Evolutionary conservation across 1,284 basidiomycete species (phyloP).

Genomic region (Cutaneotrichosporon daszewskae): DNA sequence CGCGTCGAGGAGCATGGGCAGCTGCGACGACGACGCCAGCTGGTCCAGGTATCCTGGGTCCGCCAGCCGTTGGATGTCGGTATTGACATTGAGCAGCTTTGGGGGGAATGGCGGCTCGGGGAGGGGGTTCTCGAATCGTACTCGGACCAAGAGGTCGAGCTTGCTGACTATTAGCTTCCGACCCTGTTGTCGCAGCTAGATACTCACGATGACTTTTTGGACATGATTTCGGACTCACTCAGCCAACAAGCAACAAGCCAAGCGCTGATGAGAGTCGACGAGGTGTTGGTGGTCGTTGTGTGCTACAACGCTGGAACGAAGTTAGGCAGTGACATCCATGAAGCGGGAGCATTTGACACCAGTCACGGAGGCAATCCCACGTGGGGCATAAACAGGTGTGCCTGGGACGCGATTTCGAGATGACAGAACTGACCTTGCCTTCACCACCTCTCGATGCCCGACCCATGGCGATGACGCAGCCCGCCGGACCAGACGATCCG

Average conservation of each 20-base stretch:
- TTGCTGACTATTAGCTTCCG: conserved; percentile 16
- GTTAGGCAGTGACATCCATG: too few relatives aligned
- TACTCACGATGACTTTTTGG: conserved; percentile 32
- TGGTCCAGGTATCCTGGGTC: conserved; percentile 74
- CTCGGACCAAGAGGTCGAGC: conserved; percentile 75
- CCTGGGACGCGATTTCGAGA: too few relatives aligned
- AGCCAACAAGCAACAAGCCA: too few relatives aligned
- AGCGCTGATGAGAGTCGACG: too few relatives aligned
- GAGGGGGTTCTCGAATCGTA: conserved; percentile 85
- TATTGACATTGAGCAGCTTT: conserved; percentile 80
- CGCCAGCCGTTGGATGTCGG: conserved; percentile 73
- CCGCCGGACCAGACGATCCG: not conserved
- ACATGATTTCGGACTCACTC: conserved; percentile 19
- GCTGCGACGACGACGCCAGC: conserved; percentile 67
- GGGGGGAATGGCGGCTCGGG: conserved; percentile 92
- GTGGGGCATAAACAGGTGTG: too few relatives aligned
- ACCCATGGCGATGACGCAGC: conserved; percentile 3
- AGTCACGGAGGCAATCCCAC: too few relatives aligned
- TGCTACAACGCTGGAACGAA: too few relatives aligned
- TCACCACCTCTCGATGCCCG: not conserved
- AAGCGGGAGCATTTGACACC: too few relatives aligned
- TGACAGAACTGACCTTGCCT: too few relatives aligned
- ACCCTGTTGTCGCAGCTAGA: too few relatives aligned
- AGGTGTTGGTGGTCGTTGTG: too few relatives aligned
- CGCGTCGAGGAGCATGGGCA: conserved; percentile 90